Percentiles rank a stretch among this genome's conserved stretches.
Evolutionary conservation across 192 early-diverging fungal species (phyloP).

Genomic region (Entomortierella parvispora): DNA sequence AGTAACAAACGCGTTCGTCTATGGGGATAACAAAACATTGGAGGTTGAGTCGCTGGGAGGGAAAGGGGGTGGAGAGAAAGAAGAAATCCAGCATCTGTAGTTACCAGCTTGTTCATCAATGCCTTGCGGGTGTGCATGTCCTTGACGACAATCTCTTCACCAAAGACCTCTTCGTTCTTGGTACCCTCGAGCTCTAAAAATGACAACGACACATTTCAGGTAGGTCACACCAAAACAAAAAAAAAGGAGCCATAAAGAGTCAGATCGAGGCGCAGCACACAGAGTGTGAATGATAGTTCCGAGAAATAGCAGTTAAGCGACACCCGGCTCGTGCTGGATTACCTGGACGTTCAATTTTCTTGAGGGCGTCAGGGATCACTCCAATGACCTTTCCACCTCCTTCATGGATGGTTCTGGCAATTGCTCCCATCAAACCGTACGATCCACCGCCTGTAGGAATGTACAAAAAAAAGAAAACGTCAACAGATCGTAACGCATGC

Average conservation of each 20-base stretch:
- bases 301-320: no score
- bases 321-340: no score
- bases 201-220: no score
- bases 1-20: slow-evolving; percentile 79
- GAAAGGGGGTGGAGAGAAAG: neutral
- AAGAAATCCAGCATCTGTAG: slow-evolving; percentile 4
- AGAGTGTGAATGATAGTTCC: no score
- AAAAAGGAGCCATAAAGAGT: neutral
- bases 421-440: slow-evolving; percentile 83
- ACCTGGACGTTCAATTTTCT: slow-evolving; percentile 51
- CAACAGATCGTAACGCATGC: neutral
- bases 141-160: slow-evolving; percentile 70
- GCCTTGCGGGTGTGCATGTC: slow-evolving; percentile 90
- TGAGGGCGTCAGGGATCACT: slow-evolving; percentile 78
- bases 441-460: slow-evolving; percentile 64
- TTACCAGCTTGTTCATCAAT: slow-evolving; percentile 73
- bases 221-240: slow-evolving; percentile 2
- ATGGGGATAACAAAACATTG: neutral
- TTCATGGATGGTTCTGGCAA: slow-evolving; percentile 72
- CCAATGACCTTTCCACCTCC: slow-evolving; percentile 75
- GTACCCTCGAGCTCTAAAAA: slow-evolving; percentile 11
- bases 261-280: no score
- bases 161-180: slow-evolving; percentile 47
- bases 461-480: neutral
- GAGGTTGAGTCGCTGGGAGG: no score